phyloP scores from a whole-genome alignment of 179 eudicot species.

The Spinacia oleracea region DNA sequence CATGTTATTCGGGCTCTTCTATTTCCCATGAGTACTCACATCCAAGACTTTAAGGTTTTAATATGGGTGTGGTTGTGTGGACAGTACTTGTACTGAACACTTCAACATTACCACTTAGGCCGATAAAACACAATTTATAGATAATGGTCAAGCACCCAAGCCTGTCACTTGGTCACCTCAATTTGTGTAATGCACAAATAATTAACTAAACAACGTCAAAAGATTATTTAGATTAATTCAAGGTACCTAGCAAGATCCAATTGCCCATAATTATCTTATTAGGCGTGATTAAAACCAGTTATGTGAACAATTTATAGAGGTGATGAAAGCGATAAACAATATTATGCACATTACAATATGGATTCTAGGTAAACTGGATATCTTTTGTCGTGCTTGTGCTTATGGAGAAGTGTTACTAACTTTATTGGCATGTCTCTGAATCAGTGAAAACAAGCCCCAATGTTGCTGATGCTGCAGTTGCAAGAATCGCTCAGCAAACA shows the following conservation, averaged over 20 bases:
- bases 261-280: too few species aligned
- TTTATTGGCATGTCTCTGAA: slow-evolving; percentile 2
- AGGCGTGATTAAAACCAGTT: too few species aligned
- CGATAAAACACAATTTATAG: neutral
- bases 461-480: slow-evolving; percentile 50
- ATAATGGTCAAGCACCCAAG: neutral
- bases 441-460: slow-evolving; percentile 52
- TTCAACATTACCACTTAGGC: neutral
- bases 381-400: neutral
- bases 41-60: neutral
- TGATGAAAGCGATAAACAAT: too few species aligned
- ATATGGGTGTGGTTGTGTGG: neutral
- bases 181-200: too few species aligned
- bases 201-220: too few species aligned
- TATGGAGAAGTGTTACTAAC: neutral
- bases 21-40: neutral
- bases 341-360: too few species aligned
- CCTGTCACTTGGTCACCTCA: neutral
- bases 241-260: too few species aligned
- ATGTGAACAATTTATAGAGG: too few species aligned
- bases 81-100: too few species aligned
- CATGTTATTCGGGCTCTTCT: neutral
- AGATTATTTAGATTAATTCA: too few species aligned
- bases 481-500: slow-evolving; percentile 47
- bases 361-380: neutral